Percentiles rank a stretch among this genome's conserved stretches.
Evolutionary conservation across 176 grass and related monocot genomes (phyloP).

Genomic region (Musa schizocarpa): DNA sequence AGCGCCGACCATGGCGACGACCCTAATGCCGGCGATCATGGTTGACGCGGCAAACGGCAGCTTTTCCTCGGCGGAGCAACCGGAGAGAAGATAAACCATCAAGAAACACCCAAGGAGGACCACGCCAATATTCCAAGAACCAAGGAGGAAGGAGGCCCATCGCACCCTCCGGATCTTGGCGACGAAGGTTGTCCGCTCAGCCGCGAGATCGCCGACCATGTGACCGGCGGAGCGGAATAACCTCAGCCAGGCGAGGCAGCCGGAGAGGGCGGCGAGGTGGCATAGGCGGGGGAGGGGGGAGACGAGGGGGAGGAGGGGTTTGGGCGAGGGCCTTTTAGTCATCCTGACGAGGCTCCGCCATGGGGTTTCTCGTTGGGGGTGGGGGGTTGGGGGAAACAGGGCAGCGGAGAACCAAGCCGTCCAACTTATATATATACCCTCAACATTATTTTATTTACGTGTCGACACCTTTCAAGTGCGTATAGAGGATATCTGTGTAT

Average conservation of each 20-base stretch:
- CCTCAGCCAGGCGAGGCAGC: slow-evolving; percentile 20
- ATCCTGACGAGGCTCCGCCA: neutral
- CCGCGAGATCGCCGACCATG: slow-evolving; percentile 5
- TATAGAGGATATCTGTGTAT: too few relatives aligned
- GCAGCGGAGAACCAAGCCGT: too few relatives aligned
- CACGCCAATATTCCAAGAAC: slow-evolving; percentile 47
- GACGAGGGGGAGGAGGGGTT: slow-evolving; percentile 24
- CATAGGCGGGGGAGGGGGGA: slow-evolving; percentile 33
- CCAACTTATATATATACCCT: too few relatives aligned
- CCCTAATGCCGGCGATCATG: slow-evolving; percentile 49
- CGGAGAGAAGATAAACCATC: slow-evolving; percentile 32
- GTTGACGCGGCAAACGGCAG: slow-evolving; percentile 37
- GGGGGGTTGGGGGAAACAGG: too few relatives aligned
- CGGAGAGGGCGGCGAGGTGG: slow-evolving; percentile 29
- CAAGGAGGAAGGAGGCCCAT: slow-evolving; percentile 58
- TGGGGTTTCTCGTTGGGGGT: too few relatives aligned
- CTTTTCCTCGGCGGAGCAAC: slow-evolving; percentile 28
- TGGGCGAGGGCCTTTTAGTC: slow-evolving; percentile 32
- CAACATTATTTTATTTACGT: too few relatives aligned
- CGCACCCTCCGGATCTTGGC: slow-evolving; percentile 72
- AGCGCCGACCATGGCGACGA: slow-evolving; percentile 62
- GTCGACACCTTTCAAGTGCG: too few relatives aligned
- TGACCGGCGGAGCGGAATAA: slow-evolving; percentile 26
- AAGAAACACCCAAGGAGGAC: slow-evolving; percentile 57
- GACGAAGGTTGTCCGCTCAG: slow-evolving; percentile 17